Evolutionary conservation across 2,329 filamentous ascomycete species (phyloP).

Genomic region (Trichocomaceae sp.): DNA sequence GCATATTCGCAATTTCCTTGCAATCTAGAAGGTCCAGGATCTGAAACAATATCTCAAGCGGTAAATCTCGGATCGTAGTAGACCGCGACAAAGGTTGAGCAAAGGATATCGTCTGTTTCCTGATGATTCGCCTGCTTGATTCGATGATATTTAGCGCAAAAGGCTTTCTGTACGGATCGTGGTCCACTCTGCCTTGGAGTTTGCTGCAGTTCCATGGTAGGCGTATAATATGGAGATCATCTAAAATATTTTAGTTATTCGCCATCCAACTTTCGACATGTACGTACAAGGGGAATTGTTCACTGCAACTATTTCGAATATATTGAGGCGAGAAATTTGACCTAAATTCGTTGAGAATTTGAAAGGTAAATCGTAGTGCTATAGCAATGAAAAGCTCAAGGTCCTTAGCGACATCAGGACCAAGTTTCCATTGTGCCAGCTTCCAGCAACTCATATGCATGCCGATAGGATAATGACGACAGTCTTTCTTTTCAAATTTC

Average conservation of each 20-base stretch:
- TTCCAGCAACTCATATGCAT: slow-evolving; percentile 7
- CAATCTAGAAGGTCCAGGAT: slow-evolving; percentile 1
- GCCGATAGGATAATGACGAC: neutral
- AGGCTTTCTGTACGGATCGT: slow-evolving; percentile 2
- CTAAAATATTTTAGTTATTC: no score
- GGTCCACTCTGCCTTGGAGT: neutral
- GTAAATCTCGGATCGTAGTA: neutral
- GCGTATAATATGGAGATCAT: no score
- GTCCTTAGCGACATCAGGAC: neutral
- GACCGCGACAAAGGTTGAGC: neutral
- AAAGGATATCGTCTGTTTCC: neutral
- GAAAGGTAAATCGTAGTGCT: neutral
- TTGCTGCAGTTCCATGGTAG: no score
- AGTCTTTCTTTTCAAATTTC: neutral
- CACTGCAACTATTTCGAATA: neutral
- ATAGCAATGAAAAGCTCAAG: slow-evolving; percentile 6
- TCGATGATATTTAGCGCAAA: neutral
- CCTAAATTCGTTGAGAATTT: neutral
- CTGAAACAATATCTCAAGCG: slow-evolving; percentile 1
- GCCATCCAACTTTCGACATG: neutral
- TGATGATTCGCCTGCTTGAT: slow-evolving; percentile 1
- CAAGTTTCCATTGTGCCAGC: neutral
- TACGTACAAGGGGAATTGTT: neutral
- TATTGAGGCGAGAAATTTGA: neutral
- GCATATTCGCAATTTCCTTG: neutral